Conservation (phyloP, 192 early-diverging fungal genomes). For the Umbelopsis sp. region DNA sequence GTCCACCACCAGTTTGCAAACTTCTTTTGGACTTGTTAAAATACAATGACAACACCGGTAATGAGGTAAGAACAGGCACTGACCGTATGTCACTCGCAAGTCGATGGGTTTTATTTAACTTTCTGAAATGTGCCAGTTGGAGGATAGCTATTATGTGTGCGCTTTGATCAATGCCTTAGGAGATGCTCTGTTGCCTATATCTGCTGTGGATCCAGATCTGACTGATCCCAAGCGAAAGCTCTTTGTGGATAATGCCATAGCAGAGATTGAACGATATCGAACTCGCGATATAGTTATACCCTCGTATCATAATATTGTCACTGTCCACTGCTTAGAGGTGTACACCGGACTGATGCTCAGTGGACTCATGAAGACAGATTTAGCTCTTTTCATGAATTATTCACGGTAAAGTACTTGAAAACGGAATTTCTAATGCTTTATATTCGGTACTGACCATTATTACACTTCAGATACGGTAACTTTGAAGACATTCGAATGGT, state of each 20-base stretch:
- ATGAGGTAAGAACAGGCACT: conserved; percentile 50
- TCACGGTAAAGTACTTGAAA: conserved; percentile 41
- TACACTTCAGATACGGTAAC: conserved; percentile 59
- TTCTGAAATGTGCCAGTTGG: conserved; percentile 45
- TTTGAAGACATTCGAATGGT: conserved; percentile 69
- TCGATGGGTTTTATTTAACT: background rate
- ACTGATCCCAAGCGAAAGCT: conserved; percentile 47
- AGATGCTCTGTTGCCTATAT: conserved; percentile 60
- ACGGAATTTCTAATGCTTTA: background rate
- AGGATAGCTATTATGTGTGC: conserved; percentile 80
- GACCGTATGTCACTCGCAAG: background rate
- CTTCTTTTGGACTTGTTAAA: conserved; percentile 78
- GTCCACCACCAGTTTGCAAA: conserved; percentile 62
- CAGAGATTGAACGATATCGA: conserved; percentile 81
- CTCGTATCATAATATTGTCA: conserved; percentile 85
- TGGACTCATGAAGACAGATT: conserved; percentile 67
- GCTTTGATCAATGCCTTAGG: conserved; percentile 74
- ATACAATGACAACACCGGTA: conserved; percentile 94
- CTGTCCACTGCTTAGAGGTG: conserved; percentile 78
- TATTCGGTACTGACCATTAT: no score
- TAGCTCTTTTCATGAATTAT: conserved; percentile 74
- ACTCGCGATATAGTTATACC: conserved; percentile 82
- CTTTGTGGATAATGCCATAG: conserved; percentile 55
- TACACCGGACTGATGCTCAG: conserved; percentile 60
- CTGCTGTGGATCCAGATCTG: conserved; percentile 43